Conservation (phyloP, 1,139 yeast species). For the Zygoascus hellenicus region DNA sequence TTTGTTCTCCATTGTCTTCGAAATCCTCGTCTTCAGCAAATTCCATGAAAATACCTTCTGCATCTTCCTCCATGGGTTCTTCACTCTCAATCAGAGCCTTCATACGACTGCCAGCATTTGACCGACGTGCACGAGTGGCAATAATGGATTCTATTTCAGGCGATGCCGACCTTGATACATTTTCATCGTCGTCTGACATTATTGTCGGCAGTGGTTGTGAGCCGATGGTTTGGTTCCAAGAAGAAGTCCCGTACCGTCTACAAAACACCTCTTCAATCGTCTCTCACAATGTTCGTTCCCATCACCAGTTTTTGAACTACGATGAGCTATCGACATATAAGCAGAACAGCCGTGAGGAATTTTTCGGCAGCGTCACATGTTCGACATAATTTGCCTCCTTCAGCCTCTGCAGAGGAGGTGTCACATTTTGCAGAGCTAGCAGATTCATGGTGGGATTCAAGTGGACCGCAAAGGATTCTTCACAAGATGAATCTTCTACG, state of each 20-base stretch:
- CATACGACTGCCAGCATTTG: constrained; percentile 88
- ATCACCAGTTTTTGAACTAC: too few relatives aligned
- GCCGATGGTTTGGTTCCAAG: background rate
- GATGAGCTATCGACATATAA: too few relatives aligned
- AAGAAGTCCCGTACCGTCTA: background rate
- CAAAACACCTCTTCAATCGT: too few relatives aligned
- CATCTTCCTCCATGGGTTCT: constrained; percentile 44
- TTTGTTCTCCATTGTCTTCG: constrained; percentile 37
- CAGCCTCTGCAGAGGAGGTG: constrained; percentile 43
- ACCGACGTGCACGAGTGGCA: constrained; percentile 67
- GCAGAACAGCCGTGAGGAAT: background rate
- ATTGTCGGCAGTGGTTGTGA: background rate
- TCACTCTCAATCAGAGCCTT: constrained; percentile 70
- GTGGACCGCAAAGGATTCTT: constrained; percentile 86
- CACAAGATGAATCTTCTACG: constrained; percentile 91
- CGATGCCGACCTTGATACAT: constrained; percentile 6
- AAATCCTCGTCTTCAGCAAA: constrained; percentile 82
- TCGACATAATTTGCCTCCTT: background rate
- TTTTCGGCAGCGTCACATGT: background rate
- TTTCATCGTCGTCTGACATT: constrained; percentile 14
- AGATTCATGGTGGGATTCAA: constrained; percentile 91
- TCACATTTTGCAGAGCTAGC: constrained; percentile 83
- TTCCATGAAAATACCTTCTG: constrained; percentile 72
- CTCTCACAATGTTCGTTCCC: too few relatives aligned
- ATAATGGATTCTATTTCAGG: constrained; percentile 27